Percentiles rank a stretch among this genome's conserved stretches.
These are phyloP conservation scores for Micractinium conductrix DNA, from an alignment of 139 green algal species.

Conservation along the genomic window DNA sequence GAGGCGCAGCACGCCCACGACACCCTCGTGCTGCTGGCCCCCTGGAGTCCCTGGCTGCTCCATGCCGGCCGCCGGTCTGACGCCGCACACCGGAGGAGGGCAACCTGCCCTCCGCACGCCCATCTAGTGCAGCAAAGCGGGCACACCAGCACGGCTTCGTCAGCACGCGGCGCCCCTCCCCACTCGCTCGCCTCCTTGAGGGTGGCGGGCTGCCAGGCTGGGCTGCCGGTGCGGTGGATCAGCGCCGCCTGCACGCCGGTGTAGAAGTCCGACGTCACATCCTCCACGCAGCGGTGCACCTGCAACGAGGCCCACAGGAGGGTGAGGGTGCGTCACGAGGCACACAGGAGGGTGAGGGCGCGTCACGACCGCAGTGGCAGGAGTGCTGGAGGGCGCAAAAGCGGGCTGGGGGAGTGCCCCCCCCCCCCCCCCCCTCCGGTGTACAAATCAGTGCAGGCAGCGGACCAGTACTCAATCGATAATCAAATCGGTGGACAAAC, in stretches of 20 bases:
- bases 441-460: too few species aligned
- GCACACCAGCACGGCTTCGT: background rate
- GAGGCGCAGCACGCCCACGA: too few species aligned
- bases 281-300: constrained; percentile 16
- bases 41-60: background rate
- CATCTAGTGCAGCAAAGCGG: background rate
- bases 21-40: background rate
- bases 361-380: too few species aligned
- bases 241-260: constrained; percentile 60
- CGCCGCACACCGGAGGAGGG: background rate
- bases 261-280: constrained; percentile 45
- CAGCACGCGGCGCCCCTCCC: background rate
- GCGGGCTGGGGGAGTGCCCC: too few species aligned
- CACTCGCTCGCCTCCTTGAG: constrained; percentile 50
- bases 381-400: too few species aligned
- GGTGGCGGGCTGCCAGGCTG: constrained; percentile 68
- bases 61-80: background rate
- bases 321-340: background rate
- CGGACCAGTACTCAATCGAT: too few species aligned
- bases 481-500: too few species aligned
- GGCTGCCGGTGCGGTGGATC: constrained; percentile 72
- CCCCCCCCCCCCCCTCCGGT: too few species aligned
- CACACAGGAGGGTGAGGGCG: background rate
- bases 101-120: background rate
- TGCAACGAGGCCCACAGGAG: background rate